Conservation (phyloP, 371 early-diverging fungal species). For the Mucor plumbeus region DNA sequence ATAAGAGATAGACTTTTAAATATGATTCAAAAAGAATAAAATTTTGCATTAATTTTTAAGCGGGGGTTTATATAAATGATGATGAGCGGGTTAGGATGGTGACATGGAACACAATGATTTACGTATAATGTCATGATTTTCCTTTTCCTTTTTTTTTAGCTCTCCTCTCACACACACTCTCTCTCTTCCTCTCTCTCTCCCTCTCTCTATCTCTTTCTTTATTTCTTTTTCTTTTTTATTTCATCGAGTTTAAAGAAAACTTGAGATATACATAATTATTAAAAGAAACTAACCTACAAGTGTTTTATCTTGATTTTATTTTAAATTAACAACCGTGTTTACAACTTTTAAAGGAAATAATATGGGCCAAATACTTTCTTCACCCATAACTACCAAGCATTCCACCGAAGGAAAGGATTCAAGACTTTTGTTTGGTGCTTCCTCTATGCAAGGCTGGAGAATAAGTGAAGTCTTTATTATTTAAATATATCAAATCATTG, state of each 20-base stretch:
- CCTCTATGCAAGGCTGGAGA: constrained; percentile 98
- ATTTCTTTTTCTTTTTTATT: background rate
- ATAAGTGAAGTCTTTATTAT: constrained; percentile 64
- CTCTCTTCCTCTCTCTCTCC: background rate
- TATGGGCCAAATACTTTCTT: constrained; percentile 96
- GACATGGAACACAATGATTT: background rate
- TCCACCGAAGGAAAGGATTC: constrained; percentile 74
- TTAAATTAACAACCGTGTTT: constrained; percentile 20
- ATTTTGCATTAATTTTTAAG: background rate
- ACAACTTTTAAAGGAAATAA: constrained; percentile 27
- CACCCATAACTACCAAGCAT: constrained; percentile 91
- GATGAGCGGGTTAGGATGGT: background rate
- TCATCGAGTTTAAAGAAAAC: no score
- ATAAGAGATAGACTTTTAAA: constrained; percentile 30
- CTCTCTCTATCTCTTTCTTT: background rate
- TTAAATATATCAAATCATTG: background rate
- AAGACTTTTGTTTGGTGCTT: constrained; percentile 82
- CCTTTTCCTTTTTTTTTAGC: background rate
- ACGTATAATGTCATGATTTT: background rate
- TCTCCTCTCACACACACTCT: background rate
- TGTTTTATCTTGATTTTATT: background rate
- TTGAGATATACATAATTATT: no score
- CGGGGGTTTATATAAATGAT: background rate
- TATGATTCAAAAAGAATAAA: constrained; percentile 2
- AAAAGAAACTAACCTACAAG: background rate